Percentiles rank a stretch among this genome's conserved stretches.
These are phyloP conservation scores for Phialocephala subalpina DNA, from an alignment of 2,329 filamentous ascomycete species.

Conservation along the genomic window DNA sequence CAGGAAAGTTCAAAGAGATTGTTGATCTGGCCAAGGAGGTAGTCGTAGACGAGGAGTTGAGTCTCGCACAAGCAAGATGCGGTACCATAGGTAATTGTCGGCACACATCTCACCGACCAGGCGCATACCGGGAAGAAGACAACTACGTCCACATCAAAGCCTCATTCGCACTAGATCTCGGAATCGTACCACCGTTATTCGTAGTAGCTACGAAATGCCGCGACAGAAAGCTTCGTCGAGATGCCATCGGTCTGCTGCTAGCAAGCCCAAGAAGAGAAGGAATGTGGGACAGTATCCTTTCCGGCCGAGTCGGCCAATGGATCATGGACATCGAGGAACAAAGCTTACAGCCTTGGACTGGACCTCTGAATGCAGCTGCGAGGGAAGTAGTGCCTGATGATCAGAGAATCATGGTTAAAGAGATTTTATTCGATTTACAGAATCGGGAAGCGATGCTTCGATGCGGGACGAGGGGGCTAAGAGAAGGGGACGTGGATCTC, in stretches of 20 bases:
- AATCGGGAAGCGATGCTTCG: constrained; percentile 38
- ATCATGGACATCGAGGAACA: constrained; percentile 48
- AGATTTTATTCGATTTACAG: constrained; percentile 43
- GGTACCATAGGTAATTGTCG: constrained; percentile 16
- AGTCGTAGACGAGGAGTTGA: constrained; percentile 49
- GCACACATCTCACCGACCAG: constrained; percentile 25
- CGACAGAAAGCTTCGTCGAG: constrained; percentile 35
- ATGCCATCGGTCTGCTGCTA: constrained; percentile 39
- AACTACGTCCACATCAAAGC: constrained; percentile 45
- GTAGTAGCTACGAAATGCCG: constrained; percentile 42
- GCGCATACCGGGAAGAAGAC: constrained; percentile 24
- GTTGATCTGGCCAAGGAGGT: constrained; percentile 66
- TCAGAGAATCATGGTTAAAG: constrained; percentile 43
- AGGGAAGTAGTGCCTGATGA: constrained; percentile 32
- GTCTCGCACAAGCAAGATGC: constrained; percentile 34
- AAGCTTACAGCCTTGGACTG: constrained; percentile 43
- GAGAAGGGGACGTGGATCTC: constrained; percentile 36
- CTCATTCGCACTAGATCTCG: constrained; percentile 48
- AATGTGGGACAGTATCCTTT: constrained; percentile 43
- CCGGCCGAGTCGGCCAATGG: constrained; percentile 35
- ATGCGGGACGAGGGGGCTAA: constrained; percentile 40
- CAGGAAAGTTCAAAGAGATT: constrained; percentile 60
- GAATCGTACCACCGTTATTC: constrained; percentile 42
- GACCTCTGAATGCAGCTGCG: constrained; percentile 66
- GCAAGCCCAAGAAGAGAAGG: constrained; percentile 40